Conservation (phyloP, 2,329 filamentous ascomycete species). For the Pseudogymnoascus sp. region DNA sequence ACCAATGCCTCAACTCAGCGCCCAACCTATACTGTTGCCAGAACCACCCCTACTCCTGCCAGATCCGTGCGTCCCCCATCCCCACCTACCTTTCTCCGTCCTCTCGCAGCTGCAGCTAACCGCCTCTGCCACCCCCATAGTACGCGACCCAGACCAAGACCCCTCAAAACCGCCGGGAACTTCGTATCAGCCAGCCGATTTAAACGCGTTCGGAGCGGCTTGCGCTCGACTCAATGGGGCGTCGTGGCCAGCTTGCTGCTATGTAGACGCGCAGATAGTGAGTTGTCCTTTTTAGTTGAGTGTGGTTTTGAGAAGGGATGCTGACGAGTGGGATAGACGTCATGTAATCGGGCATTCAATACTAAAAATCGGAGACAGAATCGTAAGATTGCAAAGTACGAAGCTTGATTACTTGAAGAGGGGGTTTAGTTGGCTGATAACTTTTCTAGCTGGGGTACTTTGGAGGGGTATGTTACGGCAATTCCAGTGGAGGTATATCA, state of each 20-base stretch:
- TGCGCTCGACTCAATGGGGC: not conserved
- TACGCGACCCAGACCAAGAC: not conserved
- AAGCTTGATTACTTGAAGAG: not conserved
- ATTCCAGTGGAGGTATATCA: not conserved
- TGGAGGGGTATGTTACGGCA: not conserved
- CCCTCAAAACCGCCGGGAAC: not conserved
- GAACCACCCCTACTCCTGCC: not conserved
- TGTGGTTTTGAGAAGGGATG: no score
- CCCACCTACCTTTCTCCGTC: no score
- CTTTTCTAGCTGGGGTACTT: not conserved
- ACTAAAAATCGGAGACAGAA: not conserved
- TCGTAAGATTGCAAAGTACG: not conserved
- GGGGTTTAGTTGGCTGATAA: not conserved
- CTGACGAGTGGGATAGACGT: not conserved
- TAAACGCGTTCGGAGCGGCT: not conserved
- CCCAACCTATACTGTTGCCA: not conserved
- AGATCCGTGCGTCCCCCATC: not conserved
- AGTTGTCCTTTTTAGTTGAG: not conserved
- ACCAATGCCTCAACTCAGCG: not conserved
- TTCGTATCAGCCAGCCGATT: not conserved
- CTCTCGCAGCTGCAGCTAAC: not conserved
- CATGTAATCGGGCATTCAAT: slow-evolving; percentile 1
- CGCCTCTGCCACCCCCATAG: not conserved
- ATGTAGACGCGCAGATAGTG: not conserved
- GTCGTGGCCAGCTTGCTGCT: not conserved